phyloP scores from a whole-genome alignment of 768 basidiomycete genomes.

The Phanerochaete sordida region DNA sequence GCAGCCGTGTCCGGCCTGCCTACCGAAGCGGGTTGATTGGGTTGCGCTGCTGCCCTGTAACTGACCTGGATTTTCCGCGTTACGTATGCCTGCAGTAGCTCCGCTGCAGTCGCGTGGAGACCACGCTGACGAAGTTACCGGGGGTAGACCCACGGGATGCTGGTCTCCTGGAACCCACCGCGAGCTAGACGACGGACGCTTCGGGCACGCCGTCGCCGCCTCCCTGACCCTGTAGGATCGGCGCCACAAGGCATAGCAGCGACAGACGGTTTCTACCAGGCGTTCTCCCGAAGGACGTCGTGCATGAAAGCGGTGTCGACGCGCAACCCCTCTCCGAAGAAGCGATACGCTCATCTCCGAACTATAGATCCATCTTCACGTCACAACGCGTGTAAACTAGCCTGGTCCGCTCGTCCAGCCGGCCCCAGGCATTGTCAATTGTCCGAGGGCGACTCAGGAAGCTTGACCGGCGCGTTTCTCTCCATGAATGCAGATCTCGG shows the following conservation, averaged over 20 bases:
- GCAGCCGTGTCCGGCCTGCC: background rate
- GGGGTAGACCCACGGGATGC: background rate
- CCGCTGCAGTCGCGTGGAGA: background rate
- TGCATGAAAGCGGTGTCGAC: background rate
- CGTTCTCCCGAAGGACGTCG: background rate
- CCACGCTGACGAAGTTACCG: background rate
- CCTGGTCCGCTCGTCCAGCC: background rate
- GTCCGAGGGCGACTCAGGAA: background rate
- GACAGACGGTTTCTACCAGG: background rate
- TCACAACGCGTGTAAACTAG: background rate
- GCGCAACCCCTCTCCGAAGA: background rate
- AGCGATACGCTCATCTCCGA: slow-evolving; percentile 2
- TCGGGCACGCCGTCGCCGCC: background rate
- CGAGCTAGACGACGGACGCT: background rate
- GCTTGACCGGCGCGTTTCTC: background rate
- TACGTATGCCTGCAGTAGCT: background rate
- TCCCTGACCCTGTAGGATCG: background rate
- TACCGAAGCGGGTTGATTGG: background rate
- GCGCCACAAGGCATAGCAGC: background rate
- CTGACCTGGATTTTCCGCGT: background rate
- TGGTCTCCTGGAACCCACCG: background rate
- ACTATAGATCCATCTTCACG: background rate
- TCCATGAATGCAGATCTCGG: slow-evolving; percentile 1
- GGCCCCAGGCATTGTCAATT: background rate
- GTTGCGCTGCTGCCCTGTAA: background rate